phyloP scores from a whole-genome alignment of 371 early-diverging fungal genomes.

The Mortierella sp. region DNA sequence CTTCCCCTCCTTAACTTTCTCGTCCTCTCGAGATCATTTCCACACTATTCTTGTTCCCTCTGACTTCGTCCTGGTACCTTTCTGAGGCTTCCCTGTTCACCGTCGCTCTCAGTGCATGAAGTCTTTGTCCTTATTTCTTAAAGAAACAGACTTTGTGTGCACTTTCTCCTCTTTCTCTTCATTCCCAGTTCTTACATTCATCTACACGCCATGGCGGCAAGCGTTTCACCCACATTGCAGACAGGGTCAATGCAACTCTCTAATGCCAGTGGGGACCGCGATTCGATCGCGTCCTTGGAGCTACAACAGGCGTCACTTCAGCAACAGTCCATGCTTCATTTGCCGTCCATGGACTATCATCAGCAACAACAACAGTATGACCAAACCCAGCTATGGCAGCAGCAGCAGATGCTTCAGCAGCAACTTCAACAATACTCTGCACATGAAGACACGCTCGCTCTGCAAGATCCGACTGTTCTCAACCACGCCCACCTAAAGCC shows the following conservation, averaged over 20 bases:
- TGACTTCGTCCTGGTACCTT: too few relatives aligned
- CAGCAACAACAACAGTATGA: constrained; percentile 36
- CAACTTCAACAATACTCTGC: constrained; percentile 13
- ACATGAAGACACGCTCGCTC: constrained; percentile 24
- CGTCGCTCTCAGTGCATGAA: too few relatives aligned
- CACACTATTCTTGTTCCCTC: neutral
- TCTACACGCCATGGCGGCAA: constrained; percentile 31
- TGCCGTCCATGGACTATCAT: constrained; percentile 7
- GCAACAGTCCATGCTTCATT: constrained; percentile 10
- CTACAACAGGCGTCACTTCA: constrained; percentile 23
- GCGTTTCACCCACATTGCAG: constrained; percentile 23
- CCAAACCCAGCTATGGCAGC: constrained; percentile 28
- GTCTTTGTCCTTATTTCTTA: too few relatives aligned
- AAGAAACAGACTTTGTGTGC: neutral
- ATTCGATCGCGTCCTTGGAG: constrained; percentile 4
- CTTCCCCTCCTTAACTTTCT: neutral
- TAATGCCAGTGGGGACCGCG: constrained; percentile 7
- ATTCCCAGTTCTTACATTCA: neutral
- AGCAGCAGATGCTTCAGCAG: constrained; percentile 23
- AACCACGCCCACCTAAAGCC: constrained; percentile 70
- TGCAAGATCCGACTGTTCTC: constrained; percentile 51
- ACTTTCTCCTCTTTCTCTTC: neutral
- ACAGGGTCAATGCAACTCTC: constrained; percentile 6
- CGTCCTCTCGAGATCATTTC: neutral
- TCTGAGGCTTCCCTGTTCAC: too few relatives aligned